Evolutionary conservation across 768 basidiomycete genomes (phyloP), one percentile per base, ranked within the genome.

Genomic region (Brasilioporus rufonigricans): DNA sequence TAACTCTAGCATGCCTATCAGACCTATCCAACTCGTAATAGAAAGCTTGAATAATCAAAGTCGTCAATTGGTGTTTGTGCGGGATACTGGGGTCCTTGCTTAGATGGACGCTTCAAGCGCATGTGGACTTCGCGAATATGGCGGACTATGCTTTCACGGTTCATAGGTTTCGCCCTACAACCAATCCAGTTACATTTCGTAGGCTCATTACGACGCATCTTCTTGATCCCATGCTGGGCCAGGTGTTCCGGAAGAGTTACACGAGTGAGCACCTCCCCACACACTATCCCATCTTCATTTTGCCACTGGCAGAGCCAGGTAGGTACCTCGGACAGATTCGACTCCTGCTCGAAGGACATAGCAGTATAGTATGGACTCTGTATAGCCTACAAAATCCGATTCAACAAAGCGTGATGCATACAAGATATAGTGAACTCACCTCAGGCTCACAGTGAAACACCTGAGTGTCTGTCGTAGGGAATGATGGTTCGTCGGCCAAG

Each of bases 141-240:
- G 2, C 66, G 21, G 24, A 38, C 27, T 12, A 67, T 64, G 6
- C 60, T 59, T 39, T 66, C 58, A 2, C 67, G 64, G 9, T 66
- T 67, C 7, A 67, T 27, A 4, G 16, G 1, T 10, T n/a, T 48
- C 35, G 10, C 31, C 44, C 7, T 48, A 8, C 65, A 65, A 2
- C 35, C 52, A 6, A 4, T 31, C 63, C 65, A 66, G 0, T 21
- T n/a, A 21, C 66, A 67, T 1, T 4, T 33, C 1, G n/a, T 54
- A 1, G 0, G 27, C 1, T 0, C 0, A 21, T 18, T 1, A 9
- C 64, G 65, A 36, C 36, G 0, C 45, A 12, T 41, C 1, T 58
- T 44, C 26, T 19, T 56, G 27, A 69, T 59, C 14, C 50, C 57
- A 9, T 67, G 66, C 1, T 11, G 8, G 0, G 57, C 31, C 11